These are phyloP conservation scores for Ogataea ramenticola DNA, from an alignment of 805 yeast species.

Conservation along the genomic window DNA sequence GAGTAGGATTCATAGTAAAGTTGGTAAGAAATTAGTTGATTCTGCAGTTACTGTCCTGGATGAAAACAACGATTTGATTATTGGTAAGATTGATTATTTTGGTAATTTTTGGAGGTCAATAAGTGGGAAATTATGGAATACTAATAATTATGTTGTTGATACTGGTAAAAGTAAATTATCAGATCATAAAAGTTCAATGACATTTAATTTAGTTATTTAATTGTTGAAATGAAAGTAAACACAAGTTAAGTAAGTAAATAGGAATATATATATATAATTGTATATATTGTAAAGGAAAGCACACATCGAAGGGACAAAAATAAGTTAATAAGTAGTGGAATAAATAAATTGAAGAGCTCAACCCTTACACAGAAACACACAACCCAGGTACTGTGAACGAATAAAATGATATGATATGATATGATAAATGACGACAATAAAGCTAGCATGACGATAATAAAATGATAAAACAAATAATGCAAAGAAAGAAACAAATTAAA, in stretches of 20 bases:
- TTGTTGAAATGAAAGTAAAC: background rate
- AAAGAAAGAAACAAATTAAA: constrained; percentile 9
- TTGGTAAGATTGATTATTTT: background rate
- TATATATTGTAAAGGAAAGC: no score
- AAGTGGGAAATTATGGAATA: background rate
- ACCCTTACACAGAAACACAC: no score
- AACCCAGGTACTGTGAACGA: no score
- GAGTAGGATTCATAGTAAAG: background rate
- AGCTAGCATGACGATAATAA: background rate
- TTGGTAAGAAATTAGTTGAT: background rate
- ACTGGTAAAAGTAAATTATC: background rate
- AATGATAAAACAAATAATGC: no score
- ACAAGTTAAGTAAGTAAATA: no score
- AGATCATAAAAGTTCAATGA: background rate
- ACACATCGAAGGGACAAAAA: background rate
- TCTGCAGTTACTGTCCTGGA: background rate
- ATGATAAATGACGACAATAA: background rate
- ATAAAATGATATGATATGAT: background rate
- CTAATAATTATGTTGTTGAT: background rate
- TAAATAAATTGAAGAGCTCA: no score
- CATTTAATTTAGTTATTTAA: background rate
- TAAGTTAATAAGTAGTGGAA: no score
- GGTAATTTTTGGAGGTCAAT: background rate
- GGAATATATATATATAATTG: no score
- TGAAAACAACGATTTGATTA: background rate